A percentile compares a stretch with the other conserved stretches of the same genome.
Evolutionary conservation across 2,329 filamentous ascomycete genomes (phyloP).

Genomic region (Cordyceps javanica): DNA sequence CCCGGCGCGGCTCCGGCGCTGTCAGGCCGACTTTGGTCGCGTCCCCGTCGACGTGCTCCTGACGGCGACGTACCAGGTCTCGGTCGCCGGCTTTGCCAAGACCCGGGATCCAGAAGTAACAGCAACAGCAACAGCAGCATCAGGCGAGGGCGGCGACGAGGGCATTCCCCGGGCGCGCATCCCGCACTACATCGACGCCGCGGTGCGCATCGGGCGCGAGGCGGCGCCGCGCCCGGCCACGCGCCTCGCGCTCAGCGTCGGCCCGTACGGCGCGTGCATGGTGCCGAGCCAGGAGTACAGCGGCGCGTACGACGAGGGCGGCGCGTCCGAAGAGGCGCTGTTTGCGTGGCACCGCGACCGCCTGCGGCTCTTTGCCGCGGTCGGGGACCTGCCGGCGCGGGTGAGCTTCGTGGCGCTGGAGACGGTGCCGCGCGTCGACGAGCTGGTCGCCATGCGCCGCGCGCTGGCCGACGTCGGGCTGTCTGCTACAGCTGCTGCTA

Average conservation of each 20-base stretch:
- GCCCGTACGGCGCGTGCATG: constrained; percentile 63
- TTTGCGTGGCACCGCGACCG: constrained; percentile 52
- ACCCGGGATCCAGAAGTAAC: constrained; percentile 29
- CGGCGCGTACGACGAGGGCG: constrained; percentile 50
- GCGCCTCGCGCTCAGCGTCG: constrained; percentile 52
- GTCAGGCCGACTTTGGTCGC: constrained; percentile 49
- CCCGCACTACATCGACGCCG: constrained; percentile 35
- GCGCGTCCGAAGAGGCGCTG: constrained; percentile 35
- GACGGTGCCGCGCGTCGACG: constrained; percentile 58
- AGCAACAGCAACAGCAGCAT: too few species aligned
- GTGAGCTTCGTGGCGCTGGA: constrained; percentile 56
- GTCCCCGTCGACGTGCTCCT: constrained; percentile 57
- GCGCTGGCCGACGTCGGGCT: constrained; percentile 33
- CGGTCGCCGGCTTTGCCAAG: constrained; percentile 46
- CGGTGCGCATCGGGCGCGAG: constrained; percentile 32
- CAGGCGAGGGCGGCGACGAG: constrained; percentile 24
- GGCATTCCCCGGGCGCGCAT: constrained; percentile 38
- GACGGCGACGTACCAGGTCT: constrained; percentile 63
- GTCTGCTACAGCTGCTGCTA: too few species aligned
- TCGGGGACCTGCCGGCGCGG: constrained; percentile 31
- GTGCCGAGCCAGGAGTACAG: constrained; percentile 60
- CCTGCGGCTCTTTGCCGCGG: constrained; percentile 41
- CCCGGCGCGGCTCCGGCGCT: constrained; percentile 43
- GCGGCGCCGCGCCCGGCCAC: constrained; percentile 26
- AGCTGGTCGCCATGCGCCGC: constrained; percentile 51